Evolutionary conservation across 805 yeast species (phyloP).

Genomic region (Grigorovia transvaalensis): DNA sequence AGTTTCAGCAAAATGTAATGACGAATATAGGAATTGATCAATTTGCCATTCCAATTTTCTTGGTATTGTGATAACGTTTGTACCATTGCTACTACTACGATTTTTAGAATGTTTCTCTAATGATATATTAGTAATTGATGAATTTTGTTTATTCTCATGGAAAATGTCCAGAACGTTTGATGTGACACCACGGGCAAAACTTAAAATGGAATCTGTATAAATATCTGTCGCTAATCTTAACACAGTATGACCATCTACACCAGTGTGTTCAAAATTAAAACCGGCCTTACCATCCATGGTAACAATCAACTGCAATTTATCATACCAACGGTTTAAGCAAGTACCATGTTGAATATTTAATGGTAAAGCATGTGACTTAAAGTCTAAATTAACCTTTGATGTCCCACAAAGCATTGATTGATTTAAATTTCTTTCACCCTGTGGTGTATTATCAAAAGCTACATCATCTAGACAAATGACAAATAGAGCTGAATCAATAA

Average conservation of each 20-base stretch:
- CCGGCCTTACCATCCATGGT: constrained; percentile 89
- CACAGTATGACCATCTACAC: constrained; percentile 93
- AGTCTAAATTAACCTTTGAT: constrained; percentile 50
- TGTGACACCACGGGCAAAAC: constrained; percentile 78
- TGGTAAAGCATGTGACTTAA: constrained; percentile 11
- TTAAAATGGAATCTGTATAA: constrained; percentile 79
- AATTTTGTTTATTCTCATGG: constrained; percentile 3
- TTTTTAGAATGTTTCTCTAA: background rate
- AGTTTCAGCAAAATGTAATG: constrained; percentile 85
- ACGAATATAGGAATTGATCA: constrained; percentile 64
- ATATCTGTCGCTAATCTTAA: constrained; percentile 80
- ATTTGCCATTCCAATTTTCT: constrained; percentile 83
- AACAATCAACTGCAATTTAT: constrained; percentile 76
- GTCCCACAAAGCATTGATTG: constrained; percentile 85
- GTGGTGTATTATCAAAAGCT: constrained; percentile 26
- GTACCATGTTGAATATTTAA: constrained; percentile 84
- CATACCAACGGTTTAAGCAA: constrained; percentile 92
- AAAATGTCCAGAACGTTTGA: constrained; percentile 36
- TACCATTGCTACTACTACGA: constrained; percentile 5
- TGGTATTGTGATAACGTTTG: constrained; percentile 56
- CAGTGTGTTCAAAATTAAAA: constrained; percentile 86
- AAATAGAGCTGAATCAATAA: constrained; percentile 74
- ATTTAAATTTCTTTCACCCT: constrained; percentile 54
- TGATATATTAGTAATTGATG: background rate
- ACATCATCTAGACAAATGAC: constrained; percentile 77